Conservation (phyloP, 2,329 filamentous ascomycete genomes). For the Whalleya microplaca region DNA sequence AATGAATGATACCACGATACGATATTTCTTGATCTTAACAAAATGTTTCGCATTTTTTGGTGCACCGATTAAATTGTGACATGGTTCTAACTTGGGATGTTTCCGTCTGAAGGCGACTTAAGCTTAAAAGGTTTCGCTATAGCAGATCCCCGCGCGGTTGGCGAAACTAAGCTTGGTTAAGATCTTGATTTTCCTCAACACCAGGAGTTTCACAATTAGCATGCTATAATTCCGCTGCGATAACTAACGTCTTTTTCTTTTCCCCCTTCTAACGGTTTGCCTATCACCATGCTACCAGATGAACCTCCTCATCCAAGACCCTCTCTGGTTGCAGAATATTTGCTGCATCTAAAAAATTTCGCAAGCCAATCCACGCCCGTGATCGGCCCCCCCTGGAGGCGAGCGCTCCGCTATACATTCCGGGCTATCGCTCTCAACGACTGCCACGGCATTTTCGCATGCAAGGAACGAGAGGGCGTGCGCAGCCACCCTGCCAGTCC, state of each 20-base stretch:
- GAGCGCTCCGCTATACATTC: background rate
- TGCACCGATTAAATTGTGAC: constrained; percentile 8
- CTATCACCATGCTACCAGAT: no score
- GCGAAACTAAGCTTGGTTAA: constrained; percentile 20
- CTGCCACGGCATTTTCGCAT: background rate
- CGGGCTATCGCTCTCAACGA: background rate
- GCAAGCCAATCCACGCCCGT: background rate
- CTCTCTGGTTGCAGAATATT: background rate
- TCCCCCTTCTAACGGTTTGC: background rate
- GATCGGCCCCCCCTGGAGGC: background rate
- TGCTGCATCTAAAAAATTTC: background rate
- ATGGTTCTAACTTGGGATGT: constrained; percentile 9
- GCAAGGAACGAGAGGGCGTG: background rate
- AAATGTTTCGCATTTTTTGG: background rate
- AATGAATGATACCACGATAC: constrained; percentile 26
- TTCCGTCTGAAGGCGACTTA: constrained; percentile 20
- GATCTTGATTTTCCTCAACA: constrained; percentile 18
- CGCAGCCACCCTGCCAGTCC: no score
- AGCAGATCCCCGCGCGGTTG: constrained; percentile 21
- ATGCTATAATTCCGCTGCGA: background rate
- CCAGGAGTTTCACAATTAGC: constrained; percentile 15
- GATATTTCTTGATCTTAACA: constrained; percentile 9
- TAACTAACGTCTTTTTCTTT: background rate
- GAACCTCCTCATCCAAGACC: background rate
- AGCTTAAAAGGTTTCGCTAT: constrained; percentile 21